Conservation (phyloP, 2,329 filamentous ascomycete species). For the Colletotrichum sublineola region DNA sequence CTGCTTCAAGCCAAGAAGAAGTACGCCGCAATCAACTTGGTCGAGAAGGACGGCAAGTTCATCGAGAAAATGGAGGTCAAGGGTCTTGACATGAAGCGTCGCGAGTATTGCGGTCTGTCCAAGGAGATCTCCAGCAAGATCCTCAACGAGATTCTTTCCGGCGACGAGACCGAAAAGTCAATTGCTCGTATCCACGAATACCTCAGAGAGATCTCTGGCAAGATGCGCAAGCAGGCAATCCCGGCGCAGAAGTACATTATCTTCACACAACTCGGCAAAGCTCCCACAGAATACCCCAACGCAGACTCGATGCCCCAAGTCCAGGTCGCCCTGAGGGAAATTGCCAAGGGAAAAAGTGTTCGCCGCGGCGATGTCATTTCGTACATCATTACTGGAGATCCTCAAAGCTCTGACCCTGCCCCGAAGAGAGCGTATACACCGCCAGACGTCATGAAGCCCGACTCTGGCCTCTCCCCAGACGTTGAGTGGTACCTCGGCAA, state of each 20-base stretch:
- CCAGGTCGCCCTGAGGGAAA: slow-evolving; percentile 90
- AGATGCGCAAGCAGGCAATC: slow-evolving; percentile 86
- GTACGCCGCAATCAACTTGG: slow-evolving; percentile 95
- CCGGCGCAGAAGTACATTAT: slow-evolving; percentile 94
- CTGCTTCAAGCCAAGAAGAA: slow-evolving; percentile 99
- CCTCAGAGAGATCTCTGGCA: slow-evolving; percentile 82
- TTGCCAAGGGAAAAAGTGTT: slow-evolving; percentile 87
- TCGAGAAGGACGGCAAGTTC: slow-evolving; percentile 89
- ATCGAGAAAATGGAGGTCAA: slow-evolving; percentile 98
- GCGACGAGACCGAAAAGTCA: slow-evolving; percentile 89
- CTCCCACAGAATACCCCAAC: slow-evolving; percentile 93
- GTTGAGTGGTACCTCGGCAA: slow-evolving; percentile 99
- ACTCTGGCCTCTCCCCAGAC: slow-evolving; percentile 83
- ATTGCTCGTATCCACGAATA: slow-evolving; percentile 94
- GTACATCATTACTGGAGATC: slow-evolving; percentile 89
- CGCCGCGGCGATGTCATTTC: slow-evolving; percentile 96
- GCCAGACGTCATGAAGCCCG: slow-evolving; percentile 84
- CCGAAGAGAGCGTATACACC: slow-evolving; percentile 92
- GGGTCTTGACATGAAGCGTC: slow-evolving; percentile 96
- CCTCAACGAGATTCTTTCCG: slow-evolving; percentile 94
- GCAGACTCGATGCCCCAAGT: slow-evolving; percentile 96
- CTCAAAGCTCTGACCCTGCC: slow-evolving; percentile 74
- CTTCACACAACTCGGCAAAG: slow-evolving; percentile 96
- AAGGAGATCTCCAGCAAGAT: slow-evolving; percentile 94
- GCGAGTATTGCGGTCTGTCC: slow-evolving; percentile 95